phyloP scores from a whole-genome alignment of 2,329 filamentous ascomycete genomes.

The Sporothrix dimorphospora region DNA sequence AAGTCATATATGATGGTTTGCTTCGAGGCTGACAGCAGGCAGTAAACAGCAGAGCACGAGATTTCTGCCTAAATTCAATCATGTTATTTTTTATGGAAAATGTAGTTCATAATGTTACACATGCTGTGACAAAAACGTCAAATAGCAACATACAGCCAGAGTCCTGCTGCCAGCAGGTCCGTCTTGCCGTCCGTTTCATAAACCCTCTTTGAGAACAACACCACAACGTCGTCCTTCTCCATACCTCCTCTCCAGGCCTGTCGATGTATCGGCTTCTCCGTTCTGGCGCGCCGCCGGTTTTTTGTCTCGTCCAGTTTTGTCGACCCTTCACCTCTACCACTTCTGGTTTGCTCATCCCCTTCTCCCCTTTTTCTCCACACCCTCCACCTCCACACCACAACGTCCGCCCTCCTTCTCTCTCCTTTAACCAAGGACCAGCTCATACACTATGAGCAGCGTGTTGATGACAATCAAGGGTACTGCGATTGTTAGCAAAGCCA shows the following conservation, averaged over 20 bases:
- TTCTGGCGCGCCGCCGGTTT: not conserved
- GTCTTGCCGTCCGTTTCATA: not conserved
- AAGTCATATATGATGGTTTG: too few species aligned
- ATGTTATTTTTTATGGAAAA: not conserved
- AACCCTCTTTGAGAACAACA: not conserved
- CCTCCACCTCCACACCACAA: not conserved
- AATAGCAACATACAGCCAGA: not conserved
- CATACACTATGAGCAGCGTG: conserved; percentile 79
- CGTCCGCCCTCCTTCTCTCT: not conserved
- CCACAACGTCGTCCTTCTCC: not conserved
- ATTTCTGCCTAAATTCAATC: not conserved
- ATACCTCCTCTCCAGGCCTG: not conserved
- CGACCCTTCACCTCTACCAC: not conserved
- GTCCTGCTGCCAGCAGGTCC: not conserved
- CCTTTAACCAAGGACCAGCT: conserved; percentile 70
- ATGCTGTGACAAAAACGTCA: not conserved
- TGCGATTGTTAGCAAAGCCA: conserved; percentile 41
- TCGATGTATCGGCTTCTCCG: not conserved
- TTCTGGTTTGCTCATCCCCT: not conserved
- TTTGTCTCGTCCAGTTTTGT: not conserved
- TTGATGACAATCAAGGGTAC: conserved; percentile 87
- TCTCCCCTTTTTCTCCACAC: too few species aligned
- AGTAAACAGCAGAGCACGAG: too few species aligned
- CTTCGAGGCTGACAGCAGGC: too few species aligned
- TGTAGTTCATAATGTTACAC: conserved; percentile 13